Percentiles rank a stretch among this genome's conserved stretches.
phyloP scores from a whole-genome alignment of 345 rosid genomes.

The Erucastrum elatum region DNA sequence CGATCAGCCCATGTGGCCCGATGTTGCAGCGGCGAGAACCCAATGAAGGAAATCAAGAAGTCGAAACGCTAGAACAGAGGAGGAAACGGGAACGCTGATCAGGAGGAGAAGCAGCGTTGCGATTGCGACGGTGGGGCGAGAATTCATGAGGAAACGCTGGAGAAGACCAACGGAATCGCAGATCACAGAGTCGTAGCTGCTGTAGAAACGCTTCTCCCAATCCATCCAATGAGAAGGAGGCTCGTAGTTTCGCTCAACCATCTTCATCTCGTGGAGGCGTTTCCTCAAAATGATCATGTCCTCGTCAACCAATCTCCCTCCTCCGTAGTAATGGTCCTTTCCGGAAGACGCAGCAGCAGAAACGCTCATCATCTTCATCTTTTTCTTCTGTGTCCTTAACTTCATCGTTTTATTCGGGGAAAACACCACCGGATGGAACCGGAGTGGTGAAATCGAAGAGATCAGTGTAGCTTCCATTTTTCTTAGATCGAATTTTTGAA shows the following conservation, averaged over 20 bases:
- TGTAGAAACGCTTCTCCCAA: conserved; percentile 66
- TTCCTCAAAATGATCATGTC: conserved; percentile 62
- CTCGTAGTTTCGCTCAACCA: conserved; percentile 65
- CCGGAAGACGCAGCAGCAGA: conserved; percentile 13
- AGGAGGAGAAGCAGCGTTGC: conserved; percentile 46
- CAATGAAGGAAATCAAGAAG: conserved; percentile 24
- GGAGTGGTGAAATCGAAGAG: conserved; percentile 16
- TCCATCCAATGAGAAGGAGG: conserved; percentile 68
- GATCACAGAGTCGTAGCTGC: conserved; percentile 49
- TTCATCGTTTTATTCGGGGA: not conserved
- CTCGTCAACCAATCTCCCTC: conserved; percentile 55
- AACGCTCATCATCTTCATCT: conserved; percentile 8
- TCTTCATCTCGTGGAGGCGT: conserved; percentile 61
- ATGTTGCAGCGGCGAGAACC: conserved; percentile 21
- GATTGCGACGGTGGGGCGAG: conserved; percentile 57
- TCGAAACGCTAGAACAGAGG: conserved; percentile 37
- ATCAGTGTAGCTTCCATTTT: conserved; percentile 31
- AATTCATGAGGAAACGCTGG: conserved; percentile 57
- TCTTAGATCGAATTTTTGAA: not conserved
- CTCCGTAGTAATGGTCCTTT: conserved; percentile 30
- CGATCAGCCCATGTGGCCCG: conserved; percentile 11
- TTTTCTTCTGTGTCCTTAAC: not conserved
- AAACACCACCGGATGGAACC: conserved; percentile 15
- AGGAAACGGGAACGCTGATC: conserved; percentile 52
- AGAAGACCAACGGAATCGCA: conserved; percentile 53